These are phyloP conservation scores for Dactylis glomerata DNA, from an alignment of 176 grass and related monocot genomes.

Conservation along the genomic window DNA sequence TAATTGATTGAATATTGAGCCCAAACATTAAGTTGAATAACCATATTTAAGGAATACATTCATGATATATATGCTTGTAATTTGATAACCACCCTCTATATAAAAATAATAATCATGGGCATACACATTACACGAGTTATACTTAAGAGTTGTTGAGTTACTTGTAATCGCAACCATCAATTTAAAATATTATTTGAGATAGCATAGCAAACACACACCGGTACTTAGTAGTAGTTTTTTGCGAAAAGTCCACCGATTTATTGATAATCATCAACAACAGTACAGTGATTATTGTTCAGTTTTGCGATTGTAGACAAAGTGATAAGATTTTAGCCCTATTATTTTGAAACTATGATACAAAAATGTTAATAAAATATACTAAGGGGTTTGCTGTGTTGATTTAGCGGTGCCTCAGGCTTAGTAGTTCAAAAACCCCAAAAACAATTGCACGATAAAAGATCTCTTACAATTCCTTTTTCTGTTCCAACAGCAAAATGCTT, in stretches of 20 bases:
- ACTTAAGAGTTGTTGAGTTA: not conserved
- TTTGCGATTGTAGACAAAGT: not conserved
- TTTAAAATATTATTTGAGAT: not conserved
- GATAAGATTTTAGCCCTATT: not conserved
- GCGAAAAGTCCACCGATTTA: too few species aligned
- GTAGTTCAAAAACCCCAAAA: not conserved
- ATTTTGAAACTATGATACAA: conserved; percentile 7
- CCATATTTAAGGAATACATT: not conserved
- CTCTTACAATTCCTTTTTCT: conserved; percentile 87
- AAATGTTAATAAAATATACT: not conserved
- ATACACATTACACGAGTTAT: not conserved
- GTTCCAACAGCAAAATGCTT: conserved; percentile 84
- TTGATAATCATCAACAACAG: too few species aligned
- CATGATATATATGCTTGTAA: not conserved
- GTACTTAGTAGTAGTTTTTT: conserved; percentile 13
- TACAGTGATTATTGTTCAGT: too few species aligned
- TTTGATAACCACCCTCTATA: not conserved
- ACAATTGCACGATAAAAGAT: not conserved
- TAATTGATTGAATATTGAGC: not conserved
- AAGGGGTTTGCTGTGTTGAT: not conserved
- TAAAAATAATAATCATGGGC: not conserved
- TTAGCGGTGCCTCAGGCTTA: not conserved
- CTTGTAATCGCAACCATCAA: not conserved
- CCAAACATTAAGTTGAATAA: conserved; percentile 2
- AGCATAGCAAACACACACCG: not conserved